Evolutionary conservation across 148 eudicot species (phyloP), one percentile per base, ranked within the genome.

Genomic region (Amaranthus palmeri): DNA sequence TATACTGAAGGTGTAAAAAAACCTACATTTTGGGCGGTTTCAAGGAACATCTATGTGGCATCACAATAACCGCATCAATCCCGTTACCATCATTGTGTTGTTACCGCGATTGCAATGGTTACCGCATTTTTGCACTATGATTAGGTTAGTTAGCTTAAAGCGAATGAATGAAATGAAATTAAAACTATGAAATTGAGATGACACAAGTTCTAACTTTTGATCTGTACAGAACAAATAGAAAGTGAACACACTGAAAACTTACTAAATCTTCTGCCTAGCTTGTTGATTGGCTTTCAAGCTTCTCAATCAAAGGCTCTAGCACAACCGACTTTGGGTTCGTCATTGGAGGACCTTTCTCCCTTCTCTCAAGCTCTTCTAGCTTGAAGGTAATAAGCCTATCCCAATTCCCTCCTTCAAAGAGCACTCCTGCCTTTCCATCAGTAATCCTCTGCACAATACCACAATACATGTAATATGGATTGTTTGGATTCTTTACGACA

Each of bases 361-460:
- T 85, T 53, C 93, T 81, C 74, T 90, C 92, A 3, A 90, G 90
- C 85, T 90, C 96, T 4, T 93, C 89, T n/a, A 92, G 92, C 83
- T 86, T 77, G 70, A 93, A 93, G 40, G 87, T 90, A 62, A 82
- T 83, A 79, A 92, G 70, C 49, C 85, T 77, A 75, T 90, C 96
- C 96, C 97, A 92, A 76, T 85, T 89, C 77, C 97, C 97, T 10
- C 97, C 97, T 84, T 92, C 96, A 80, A 92, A 92, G 0, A 92
- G 80, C 79, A 92, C 96, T 40, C 93, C 96, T 42, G 97, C 97
- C 42, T 82, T 89, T 4, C 91, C 96, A 78, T 91, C 93, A 17
- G 93, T 86, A 43, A 93, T 93, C 73, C 97, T 91, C 83, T 93
- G 98, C 59, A 93, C 91, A 77, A 87, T 89, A 10, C 96, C 91